A percentile compares a stretch with the other conserved stretches of the same genome.
phyloP scores from a whole-genome alignment of 2,329 filamentous ascomycete species.

The Trichoderma polysporum region DNA sequence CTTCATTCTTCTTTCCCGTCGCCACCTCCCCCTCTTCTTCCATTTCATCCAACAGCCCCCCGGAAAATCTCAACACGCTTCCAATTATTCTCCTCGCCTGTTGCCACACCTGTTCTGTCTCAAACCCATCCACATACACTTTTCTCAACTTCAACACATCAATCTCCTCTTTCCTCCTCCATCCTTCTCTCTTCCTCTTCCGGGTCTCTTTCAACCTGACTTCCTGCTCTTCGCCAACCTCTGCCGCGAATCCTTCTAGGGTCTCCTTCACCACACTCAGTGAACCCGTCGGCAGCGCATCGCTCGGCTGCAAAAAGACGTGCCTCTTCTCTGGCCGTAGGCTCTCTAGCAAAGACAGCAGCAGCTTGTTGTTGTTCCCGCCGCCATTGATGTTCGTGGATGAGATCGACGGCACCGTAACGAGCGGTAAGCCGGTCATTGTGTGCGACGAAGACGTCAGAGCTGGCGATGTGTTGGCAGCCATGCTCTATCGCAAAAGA shows the following conservation, averaged over 20 bases:
- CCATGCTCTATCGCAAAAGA: slow-evolving; percentile 30
- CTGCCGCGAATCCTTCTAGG: slow-evolving; percentile 73
- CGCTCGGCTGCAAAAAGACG: slow-evolving; percentile 71
- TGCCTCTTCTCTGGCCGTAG: slow-evolving; percentile 63
- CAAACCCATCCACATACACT: slow-evolving; percentile 84
- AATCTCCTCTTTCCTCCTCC: slow-evolving; percentile 39
- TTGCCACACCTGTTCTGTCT: slow-evolving; percentile 88
- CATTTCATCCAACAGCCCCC: slow-evolving; percentile 48
- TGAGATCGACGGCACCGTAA: slow-evolving; percentile 42
- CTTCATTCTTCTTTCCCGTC: slow-evolving; percentile 31
- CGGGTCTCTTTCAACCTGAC: slow-evolving; percentile 66
- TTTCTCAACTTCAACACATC: slow-evolving; percentile 73
- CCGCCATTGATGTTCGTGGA: slow-evolving; percentile 36
- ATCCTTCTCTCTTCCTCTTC: slow-evolving; percentile 71
- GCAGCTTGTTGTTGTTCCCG: slow-evolving; percentile 22
- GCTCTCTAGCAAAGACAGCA: slow-evolving; percentile 55
- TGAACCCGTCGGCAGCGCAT: slow-evolving; percentile 65
- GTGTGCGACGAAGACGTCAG: slow-evolving; percentile 65
- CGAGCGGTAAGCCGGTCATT: slow-evolving; percentile 49
- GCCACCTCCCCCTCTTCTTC: slow-evolving; percentile 50
- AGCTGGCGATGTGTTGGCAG: slow-evolving; percentile 53
- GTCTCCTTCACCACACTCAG: slow-evolving; percentile 76
- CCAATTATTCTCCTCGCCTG: slow-evolving; percentile 81
- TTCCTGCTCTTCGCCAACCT: slow-evolving; percentile 71
- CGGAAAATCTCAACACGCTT: slow-evolving; percentile 51